Evolutionary conservation across 2,329 filamentous ascomycete genomes (phyloP).

Genomic region (Curvularia lunata): DNA sequence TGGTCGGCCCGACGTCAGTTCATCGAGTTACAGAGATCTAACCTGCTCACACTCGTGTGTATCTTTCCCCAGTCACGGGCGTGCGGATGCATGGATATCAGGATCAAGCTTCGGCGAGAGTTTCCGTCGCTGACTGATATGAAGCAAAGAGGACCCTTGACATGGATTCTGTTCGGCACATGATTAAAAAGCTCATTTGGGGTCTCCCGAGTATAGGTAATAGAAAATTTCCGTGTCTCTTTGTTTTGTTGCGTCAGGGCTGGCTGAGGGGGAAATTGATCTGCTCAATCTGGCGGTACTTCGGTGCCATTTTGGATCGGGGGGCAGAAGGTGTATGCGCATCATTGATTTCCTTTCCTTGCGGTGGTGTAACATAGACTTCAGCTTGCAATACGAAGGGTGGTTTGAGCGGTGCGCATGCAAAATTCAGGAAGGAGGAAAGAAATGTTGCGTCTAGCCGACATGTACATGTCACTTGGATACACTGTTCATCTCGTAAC

Average conservation of each 20-base stretch:
- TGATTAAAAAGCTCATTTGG: not conserved
- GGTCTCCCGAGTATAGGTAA: not conserved
- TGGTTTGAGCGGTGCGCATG: not conserved
- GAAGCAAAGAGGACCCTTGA: not conserved
- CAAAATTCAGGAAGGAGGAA: not conserved
- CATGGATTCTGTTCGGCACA: not conserved
- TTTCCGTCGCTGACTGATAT: not conserved
- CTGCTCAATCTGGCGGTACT: conserved; percentile 1
- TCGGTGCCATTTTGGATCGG: not conserved
- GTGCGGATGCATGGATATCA: conserved; percentile 2
- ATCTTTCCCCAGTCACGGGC: not conserved
- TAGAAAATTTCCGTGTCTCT: not conserved
- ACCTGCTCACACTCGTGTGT: not conserved
- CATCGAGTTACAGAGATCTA: not conserved
- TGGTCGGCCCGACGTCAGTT: conserved; percentile 3
- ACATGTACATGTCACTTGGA: conserved; percentile 1
- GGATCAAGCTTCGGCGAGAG: not conserved
- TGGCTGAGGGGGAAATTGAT: not conserved
- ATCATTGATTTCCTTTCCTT: not conserved
- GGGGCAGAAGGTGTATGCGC: not conserved
- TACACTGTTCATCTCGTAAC: conserved; percentile 3
- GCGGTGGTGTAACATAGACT: not conserved
- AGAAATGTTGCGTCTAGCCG: no score
- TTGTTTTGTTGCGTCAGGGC: not conserved
- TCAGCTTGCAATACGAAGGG: not conserved